These are phyloP conservation scores for Lachancea cidri DNA, from an alignment of 805 yeast species.

Conservation along the genomic window DNA sequence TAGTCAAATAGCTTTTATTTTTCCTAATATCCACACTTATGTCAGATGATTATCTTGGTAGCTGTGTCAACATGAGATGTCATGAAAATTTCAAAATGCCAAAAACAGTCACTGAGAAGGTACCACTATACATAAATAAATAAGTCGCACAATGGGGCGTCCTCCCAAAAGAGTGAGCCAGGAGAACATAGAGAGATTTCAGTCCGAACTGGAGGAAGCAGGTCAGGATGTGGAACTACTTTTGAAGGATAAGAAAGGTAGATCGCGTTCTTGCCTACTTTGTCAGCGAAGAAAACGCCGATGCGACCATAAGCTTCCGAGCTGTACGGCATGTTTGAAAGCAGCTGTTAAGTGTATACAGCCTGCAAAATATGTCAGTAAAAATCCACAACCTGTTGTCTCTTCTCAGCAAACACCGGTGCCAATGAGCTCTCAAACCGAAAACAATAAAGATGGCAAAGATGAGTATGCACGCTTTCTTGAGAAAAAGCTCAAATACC, in stretches of 20 bases:
- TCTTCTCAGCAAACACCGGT: constrained; percentile 3
- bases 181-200: constrained; percentile 31
- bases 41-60: not conserved
- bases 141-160: constrained; percentile 28
- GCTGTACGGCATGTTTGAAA: constrained; percentile 61
- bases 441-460: constrained; percentile 27
- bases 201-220: constrained; percentile 32
- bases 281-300: constrained; percentile 57
- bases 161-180: constrained; percentile 33
- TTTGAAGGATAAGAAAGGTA: constrained; percentile 44
- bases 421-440: not conserved
- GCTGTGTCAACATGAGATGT: not conserved
- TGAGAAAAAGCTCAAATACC: constrained; percentile 48
- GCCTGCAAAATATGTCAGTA: constrained; percentile 48
- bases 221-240: constrained; percentile 27
- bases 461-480: constrained; percentile 54
- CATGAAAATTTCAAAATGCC: not conserved
- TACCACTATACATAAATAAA: not conserved
- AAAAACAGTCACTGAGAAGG: not conserved
- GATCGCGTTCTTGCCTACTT: constrained; percentile 51
- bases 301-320: constrained; percentile 61
- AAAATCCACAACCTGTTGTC: not conserved
- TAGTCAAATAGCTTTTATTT: too few species aligned
- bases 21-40: not conserved
- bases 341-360: constrained; percentile 59